Conservation (phyloP, 73 alveolate genomes). For the Paraurostyla sp. region DNA sequence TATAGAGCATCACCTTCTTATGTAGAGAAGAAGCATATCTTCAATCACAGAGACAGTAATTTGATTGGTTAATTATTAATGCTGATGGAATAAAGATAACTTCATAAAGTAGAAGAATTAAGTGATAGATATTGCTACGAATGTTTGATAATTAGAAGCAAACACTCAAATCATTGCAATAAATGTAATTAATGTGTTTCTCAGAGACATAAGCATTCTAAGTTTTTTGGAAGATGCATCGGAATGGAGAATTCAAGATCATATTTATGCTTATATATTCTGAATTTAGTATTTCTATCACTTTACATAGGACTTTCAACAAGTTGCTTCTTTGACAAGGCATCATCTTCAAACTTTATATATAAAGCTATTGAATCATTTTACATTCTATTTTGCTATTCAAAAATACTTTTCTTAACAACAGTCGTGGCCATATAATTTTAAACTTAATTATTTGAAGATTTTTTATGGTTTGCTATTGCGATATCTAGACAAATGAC, state of each 20-base stretch:
- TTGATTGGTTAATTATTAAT: neutral
- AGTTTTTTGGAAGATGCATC: conserved; percentile 15
- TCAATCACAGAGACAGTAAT: neutral
- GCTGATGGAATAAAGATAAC: neutral
- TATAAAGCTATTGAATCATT: neutral
- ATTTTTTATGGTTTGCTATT: neutral
- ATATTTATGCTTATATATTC: neutral
- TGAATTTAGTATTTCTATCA: neutral
- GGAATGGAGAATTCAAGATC: conserved; percentile 6
- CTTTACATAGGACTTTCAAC: neutral
- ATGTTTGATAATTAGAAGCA: conserved; percentile 17
- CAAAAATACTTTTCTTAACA: neutral
- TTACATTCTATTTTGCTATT: neutral
- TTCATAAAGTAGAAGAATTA: conserved; percentile 17
- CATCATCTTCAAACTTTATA: neutral
- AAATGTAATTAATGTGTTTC: neutral
- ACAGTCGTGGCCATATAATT: neutral
- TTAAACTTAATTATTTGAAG: neutral
- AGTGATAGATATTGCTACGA: conserved; percentile 44
- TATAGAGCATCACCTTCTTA: neutral
- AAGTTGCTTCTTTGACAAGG: neutral
- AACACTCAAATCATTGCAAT: conserved; percentile 29
- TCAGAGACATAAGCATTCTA: conserved; percentile 6
- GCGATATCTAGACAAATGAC: conserved; percentile 19
- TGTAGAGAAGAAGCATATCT: conserved; percentile 1